Percentiles rank a stretch among this genome's conserved stretches.
These are phyloP conservation scores for Prunus fruticosa DNA, from an alignment of 306 rosid species.

Conservation along the genomic window DNA sequence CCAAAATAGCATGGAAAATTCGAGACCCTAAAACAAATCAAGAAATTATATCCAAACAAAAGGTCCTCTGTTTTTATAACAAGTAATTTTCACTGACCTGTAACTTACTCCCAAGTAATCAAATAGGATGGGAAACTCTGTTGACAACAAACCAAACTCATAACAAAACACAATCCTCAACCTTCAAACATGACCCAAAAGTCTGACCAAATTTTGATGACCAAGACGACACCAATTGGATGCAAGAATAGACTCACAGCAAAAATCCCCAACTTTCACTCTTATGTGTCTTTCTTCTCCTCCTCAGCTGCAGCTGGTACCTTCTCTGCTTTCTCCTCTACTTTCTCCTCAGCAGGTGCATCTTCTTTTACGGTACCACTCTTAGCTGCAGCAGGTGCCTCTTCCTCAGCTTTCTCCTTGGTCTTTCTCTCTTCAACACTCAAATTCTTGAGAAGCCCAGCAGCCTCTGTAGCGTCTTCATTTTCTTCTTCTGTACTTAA, in stretches of 20 bases:
- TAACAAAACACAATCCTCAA: conserved; percentile 44
- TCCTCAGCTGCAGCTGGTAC: conserved; percentile 39
- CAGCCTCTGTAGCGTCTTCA: conserved; percentile 59
- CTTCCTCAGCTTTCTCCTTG: conserved; percentile 39
- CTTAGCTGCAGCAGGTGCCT: conserved; percentile 19
- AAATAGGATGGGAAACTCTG: conserved; percentile 15
- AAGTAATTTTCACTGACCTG: conserved; percentile 33
- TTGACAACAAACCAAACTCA: conserved; percentile 31
- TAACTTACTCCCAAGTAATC: conserved; percentile 24
- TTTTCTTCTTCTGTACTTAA: conserved; percentile 59
- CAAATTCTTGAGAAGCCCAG: conserved; percentile 70
- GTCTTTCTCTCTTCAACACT: conserved; percentile 62
- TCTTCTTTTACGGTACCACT: conserved; percentile 36
- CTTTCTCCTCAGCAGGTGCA: conserved; percentile 22
- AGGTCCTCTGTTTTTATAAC: conserved; percentile 12
- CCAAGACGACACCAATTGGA: neutral
- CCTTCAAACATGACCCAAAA: conserved; percentile 41
- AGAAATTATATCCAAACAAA: conserved; percentile 33
- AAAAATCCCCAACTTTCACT: neutral
- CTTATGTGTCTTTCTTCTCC: conserved; percentile 3
- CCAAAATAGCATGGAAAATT: neutral
- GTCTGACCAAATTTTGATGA: neutral
- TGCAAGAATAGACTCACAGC: neutral
- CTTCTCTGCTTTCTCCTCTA: conserved; percentile 38
- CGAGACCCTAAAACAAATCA: conserved; percentile 23